Percentiles rank a stretch among this genome's conserved stretches.
phyloP scores from a whole-genome alignment of 116 monocot species.

The Thalassia testudinum region DNA sequence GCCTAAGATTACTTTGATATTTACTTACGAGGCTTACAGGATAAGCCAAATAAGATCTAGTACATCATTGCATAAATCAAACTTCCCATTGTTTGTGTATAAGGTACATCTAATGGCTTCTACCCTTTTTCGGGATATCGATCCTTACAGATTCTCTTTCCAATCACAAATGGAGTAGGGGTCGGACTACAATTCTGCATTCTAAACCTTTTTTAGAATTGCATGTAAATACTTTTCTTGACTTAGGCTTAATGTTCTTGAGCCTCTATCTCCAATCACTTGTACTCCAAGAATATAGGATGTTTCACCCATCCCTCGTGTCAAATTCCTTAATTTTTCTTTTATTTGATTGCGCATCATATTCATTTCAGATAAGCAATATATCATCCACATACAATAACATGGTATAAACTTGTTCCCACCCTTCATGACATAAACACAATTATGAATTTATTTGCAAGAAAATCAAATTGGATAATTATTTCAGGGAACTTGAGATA shows the following conservation, averaged over 20 bases:
- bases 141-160: background rate
- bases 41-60: background rate
- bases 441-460: slow-evolving; percentile 4
- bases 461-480: background rate
- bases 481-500: background rate
- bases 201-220: too few species aligned
- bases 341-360: too few species aligned
- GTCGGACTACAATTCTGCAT: too few species aligned
- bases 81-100: background rate
- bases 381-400: background rate
- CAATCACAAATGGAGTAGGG: background rate
- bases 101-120: background rate
- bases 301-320: too few species aligned
- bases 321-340: too few species aligned
- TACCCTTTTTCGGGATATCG: background rate
- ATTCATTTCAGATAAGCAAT: too few species aligned
- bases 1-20: background rate
- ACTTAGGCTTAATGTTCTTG: too few species aligned
- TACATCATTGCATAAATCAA: background rate
- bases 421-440: background rate
- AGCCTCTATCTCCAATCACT: too few species aligned
- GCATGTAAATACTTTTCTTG: too few species aligned
- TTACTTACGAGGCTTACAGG: background rate
- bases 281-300: too few species aligned
- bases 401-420: too few species aligned